Percentiles rank a stretch among this genome's conserved stretches.
These are phyloP conservation scores for Elymus sibiricus DNA, from an alignment of 176 grass and related monocot species.

Conservation along the genomic window DNA sequence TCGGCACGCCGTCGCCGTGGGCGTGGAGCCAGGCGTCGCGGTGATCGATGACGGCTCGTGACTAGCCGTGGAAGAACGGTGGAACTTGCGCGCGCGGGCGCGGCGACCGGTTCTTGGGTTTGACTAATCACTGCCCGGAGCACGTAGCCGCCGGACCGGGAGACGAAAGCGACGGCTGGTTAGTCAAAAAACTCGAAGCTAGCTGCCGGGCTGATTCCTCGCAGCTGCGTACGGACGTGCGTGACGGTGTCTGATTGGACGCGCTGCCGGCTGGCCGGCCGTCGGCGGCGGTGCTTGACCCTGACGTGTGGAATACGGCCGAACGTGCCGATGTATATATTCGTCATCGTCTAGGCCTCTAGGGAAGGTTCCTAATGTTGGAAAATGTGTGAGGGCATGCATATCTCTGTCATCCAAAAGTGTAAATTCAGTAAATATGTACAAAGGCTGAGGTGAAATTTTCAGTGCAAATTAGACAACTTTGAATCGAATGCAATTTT, in stretches of 20 bases:
- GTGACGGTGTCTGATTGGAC: neutral
- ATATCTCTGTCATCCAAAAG: neutral
- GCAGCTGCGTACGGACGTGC: neutral
- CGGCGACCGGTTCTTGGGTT: slow-evolving; percentile 11
- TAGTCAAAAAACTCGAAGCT: slow-evolving; percentile 21
- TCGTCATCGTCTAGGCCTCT: neutral
- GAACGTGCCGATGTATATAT: neutral
- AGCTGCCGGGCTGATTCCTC: neutral
- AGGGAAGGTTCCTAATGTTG: neutral
- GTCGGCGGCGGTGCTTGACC: neutral
- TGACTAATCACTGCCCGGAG: neutral
- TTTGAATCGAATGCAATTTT: too few species aligned
- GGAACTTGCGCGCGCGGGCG: neutral
- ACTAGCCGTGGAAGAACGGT: slow-evolving; percentile 35
- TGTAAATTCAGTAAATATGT: too few species aligned
- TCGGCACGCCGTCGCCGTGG: slow-evolving; percentile 38
- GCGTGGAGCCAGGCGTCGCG: slow-evolving; percentile 20
- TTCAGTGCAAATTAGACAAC: too few species aligned
- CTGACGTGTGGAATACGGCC: neutral
- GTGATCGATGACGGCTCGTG: neutral
- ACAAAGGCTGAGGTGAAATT: too few species aligned
- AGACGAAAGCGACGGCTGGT: neutral
- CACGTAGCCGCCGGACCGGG: slow-evolving; percentile 12
- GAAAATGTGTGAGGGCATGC: too few species aligned
- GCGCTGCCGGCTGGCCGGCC: neutral